Evolutionary conservation across 129 eudicot species (phyloP).

Genomic region (Flaveria bidentis): DNA sequence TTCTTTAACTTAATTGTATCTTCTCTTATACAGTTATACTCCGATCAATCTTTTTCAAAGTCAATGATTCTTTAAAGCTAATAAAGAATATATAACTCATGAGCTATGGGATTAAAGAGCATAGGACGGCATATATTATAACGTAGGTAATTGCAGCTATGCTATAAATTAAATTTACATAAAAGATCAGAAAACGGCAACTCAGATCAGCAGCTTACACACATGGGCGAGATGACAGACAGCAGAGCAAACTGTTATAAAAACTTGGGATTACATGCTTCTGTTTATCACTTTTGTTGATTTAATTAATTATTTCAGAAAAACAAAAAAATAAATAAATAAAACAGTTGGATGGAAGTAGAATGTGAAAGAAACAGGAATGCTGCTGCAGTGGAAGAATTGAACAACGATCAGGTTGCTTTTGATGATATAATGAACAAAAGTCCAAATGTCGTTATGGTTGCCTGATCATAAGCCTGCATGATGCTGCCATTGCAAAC

Average conservation of each 20-base stretch:
- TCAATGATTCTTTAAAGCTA: not conserved
- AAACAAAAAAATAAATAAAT: not conserved
- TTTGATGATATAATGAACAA: constrained; percentile 36
- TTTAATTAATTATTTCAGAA: not conserved
- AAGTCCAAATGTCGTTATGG: constrained; percentile 48
- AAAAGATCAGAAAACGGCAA: constrained; percentile 24
- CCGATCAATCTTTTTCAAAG: no score
- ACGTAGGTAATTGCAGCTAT: constrained; percentile 15
- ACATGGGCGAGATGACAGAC: constrained; percentile 26
- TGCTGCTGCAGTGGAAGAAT: constrained; percentile 36
- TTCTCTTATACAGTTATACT: no score
- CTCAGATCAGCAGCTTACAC: constrained; percentile 26
- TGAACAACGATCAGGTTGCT: constrained; percentile 27
- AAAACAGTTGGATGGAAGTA: constrained; percentile 28
- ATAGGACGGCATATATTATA: constrained; percentile 8
- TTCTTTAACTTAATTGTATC: no score
- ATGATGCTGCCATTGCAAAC: constrained; percentile 24
- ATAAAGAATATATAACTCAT: not conserved
- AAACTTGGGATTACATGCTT: not conserved
- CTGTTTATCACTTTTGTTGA: not conserved
- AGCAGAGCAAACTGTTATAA: constrained; percentile 20
- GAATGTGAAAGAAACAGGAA: constrained; percentile 43
- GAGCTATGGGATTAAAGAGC: constrained; percentile 13
- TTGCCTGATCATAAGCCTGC: constrained; percentile 42
- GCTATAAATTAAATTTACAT: not conserved